Evolutionary conservation across 2,329 filamentous ascomycete genomes (phyloP).

Genomic region (Fusarium nisikadoi): DNA sequence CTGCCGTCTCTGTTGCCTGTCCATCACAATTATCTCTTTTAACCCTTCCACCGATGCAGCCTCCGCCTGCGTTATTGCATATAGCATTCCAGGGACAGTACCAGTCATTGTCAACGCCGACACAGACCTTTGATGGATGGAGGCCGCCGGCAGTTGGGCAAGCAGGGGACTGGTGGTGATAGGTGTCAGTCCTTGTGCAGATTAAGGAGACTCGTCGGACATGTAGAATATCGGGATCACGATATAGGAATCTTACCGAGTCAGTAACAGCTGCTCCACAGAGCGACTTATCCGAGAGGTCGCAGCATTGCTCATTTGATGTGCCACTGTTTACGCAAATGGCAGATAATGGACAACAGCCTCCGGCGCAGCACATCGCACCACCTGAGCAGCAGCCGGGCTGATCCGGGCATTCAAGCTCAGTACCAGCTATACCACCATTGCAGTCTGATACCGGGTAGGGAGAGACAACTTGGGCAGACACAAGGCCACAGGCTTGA

Average conservation of each 20-base stretch:
- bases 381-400: background rate
- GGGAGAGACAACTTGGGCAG: background rate
- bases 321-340: background rate
- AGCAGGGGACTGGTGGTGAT: background rate
- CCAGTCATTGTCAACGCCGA: background rate
- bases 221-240: background rate
- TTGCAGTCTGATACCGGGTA: background rate
- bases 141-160: background rate
- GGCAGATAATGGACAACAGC: background rate
- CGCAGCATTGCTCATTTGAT: background rate
- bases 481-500: background rate
- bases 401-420: background rate
- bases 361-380: background rate
- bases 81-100: background rate
- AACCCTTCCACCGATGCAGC: background rate
- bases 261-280: background rate
- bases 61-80: background rate
- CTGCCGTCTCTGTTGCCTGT: background rate
- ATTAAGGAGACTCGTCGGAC: fast-evolving
- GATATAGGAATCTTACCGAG: background rate
- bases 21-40: background rate
- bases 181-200: background rate
- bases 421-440: background rate
- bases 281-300: background rate
- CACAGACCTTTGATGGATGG: background rate